Evolutionary conservation across 1,284 basidiomycete genomes (phyloP).

Genomic region (Trametes pubescens): DNA sequence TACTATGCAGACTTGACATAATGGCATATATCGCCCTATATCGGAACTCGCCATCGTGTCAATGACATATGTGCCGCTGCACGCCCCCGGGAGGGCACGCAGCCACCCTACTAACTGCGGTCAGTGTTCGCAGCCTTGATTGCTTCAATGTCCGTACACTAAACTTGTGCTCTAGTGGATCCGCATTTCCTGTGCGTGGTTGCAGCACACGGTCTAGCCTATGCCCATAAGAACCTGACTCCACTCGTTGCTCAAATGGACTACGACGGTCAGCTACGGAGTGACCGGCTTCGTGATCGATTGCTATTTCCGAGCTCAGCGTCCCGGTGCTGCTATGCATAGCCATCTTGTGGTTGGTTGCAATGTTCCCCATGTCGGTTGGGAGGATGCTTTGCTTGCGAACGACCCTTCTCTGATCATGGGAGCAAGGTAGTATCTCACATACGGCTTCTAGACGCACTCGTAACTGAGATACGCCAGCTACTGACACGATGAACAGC

Average conservation of each 20-base stretch:
- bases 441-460: too few relatives aligned
- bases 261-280: background rate
- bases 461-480: too few relatives aligned
- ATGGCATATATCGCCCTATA: background rate
- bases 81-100: background rate
- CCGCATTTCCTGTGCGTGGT: background rate
- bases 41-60: background rate
- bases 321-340: too few relatives aligned
- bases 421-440: too few relatives aligned
- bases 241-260: background rate
- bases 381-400: too few relatives aligned
- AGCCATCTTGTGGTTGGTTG: too few relatives aligned
- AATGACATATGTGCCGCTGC: background rate
- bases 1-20: too few relatives aligned
- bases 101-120: background rate
- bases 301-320: background rate
- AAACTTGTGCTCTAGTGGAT: background rate
- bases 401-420: too few relatives aligned
- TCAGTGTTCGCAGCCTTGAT: conserved; percentile 9
- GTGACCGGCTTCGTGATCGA: background rate
- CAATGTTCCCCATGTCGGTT: too few relatives aligned
- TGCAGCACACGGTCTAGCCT: background rate
- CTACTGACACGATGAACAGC: too few relatives aligned
- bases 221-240: background rate
- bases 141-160: background rate